Conservation (phyloP, 805 yeast species). For the Metschnikowia reukaufii region DNA sequence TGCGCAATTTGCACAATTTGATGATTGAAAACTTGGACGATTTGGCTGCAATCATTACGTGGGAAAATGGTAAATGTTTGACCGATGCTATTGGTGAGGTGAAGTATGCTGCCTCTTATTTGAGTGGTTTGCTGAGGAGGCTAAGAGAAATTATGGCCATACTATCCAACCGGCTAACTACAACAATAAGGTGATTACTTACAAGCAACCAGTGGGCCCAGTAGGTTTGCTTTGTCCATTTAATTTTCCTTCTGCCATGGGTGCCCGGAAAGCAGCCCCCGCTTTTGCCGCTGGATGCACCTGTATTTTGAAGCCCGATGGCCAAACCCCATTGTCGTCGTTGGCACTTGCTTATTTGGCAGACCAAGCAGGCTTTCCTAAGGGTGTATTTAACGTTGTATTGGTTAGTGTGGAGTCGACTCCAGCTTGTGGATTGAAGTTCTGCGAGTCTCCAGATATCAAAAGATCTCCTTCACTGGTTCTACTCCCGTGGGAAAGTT, state of each 20-base stretch:
- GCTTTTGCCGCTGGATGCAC: conserved; percentile 69
- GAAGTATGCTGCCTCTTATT: conserved; percentile 54
- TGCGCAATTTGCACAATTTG: conserved; percentile 49
- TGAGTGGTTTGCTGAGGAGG: conserved; percentile 54
- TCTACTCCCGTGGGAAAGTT: conserved; percentile 72
- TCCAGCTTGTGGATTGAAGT: conserved; percentile 51
- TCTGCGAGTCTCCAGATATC: conserved; percentile 54
- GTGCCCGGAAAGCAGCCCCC: conserved; percentile 63
- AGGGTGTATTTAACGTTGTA: conserved; percentile 55
- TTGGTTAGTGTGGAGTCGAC: conserved; percentile 48
- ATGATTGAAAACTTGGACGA: conserved; percentile 58
- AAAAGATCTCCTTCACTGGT: conserved; percentile 77
- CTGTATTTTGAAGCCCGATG: conserved; percentile 59
- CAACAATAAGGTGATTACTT: conserved; percentile 51
- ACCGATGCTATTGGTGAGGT: conserved; percentile 56
- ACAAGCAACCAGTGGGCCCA: conserved; percentile 62
- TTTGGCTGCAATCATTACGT: conserved; percentile 53
- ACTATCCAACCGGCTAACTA: conserved; percentile 56
- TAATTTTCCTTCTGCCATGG: conserved; percentile 70
- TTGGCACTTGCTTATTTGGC: conserved; percentile 56
- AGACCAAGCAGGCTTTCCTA: conserved; percentile 61
- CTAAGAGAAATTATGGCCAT: conserved; percentile 54
- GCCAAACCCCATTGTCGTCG: conserved; percentile 60
- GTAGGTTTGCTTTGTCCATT: conserved; percentile 65
- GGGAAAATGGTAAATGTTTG: conserved; percentile 62